phyloP scores from a whole-genome alignment of 306 rosid genomes.

The Luffa acutangula region DNA sequence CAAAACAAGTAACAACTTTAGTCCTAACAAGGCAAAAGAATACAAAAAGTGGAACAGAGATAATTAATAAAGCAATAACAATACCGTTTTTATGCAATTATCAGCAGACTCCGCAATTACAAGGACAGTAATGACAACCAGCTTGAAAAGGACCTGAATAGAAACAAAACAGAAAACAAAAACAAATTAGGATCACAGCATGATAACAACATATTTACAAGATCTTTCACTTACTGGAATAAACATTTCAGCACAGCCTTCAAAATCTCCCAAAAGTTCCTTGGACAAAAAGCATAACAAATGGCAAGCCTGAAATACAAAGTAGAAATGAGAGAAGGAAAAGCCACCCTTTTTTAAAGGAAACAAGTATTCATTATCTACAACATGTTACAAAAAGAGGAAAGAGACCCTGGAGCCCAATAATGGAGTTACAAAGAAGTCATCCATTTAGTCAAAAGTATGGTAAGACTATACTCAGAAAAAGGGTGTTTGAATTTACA shows the following conservation, averaged over 20 bases:
- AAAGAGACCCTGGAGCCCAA: not conserved
- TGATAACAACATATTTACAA: not conserved
- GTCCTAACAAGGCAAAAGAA: not conserved
- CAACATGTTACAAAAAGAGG: not conserved
- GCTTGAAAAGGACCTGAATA: conserved; percentile 95
- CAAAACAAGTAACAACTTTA: not conserved
- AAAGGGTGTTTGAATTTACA: not conserved
- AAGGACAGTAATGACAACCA: conserved; percentile 98
- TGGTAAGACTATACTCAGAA: not conserved
- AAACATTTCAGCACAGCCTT: conserved; percentile 78
- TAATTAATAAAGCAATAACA: not conserved
- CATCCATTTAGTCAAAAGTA: not conserved
- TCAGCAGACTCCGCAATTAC: conserved; percentile 99
- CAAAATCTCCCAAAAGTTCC: conserved; percentile 94
- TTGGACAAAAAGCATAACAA: conserved; percentile 81
- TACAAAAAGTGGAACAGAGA: not conserved
- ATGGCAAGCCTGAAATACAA: conserved; percentile 73
- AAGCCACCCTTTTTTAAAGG: not conserved
- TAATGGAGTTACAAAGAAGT: not conserved
- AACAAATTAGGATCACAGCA: conserved; percentile 4
- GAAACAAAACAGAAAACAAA: conserved; percentile 19
- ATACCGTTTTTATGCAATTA: conserved; percentile 96
- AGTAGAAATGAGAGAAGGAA: conserved; percentile 7
- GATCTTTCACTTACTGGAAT: conserved; percentile 69
- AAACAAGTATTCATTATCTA: not conserved